Conservation (phyloP, 192 early-diverging fungal genomes). For the Glomus cerebriforme region DNA sequence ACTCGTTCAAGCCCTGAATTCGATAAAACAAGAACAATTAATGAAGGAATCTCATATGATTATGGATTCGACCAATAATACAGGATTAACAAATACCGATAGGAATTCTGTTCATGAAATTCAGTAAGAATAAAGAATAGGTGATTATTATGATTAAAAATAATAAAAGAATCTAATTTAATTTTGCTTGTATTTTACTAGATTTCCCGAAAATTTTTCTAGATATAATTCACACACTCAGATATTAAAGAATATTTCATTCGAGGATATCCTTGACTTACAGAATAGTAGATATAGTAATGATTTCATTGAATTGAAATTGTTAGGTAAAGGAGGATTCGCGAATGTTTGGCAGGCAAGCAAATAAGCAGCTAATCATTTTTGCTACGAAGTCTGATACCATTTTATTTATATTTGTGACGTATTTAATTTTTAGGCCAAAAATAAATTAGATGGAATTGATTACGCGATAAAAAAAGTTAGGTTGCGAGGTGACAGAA, state of each 20-base stretch:
- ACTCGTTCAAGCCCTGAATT: slow-evolving; percentile 76
- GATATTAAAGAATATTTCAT: slow-evolving; percentile 31
- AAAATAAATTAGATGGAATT: slow-evolving; percentile 85
- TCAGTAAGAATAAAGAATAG: slow-evolving; percentile 24
- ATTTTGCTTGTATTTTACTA: not conserved
- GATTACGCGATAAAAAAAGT: slow-evolving; percentile 94
- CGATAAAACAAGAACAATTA: slow-evolving; percentile 55
- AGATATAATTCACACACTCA: not conserved
- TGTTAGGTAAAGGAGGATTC: slow-evolving; percentile 91
- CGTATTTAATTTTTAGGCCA: slow-evolving; percentile 44
- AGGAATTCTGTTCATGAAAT: slow-evolving; percentile 32
- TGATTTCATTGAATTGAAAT: slow-evolving; percentile 79
- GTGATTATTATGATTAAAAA: slow-evolving; percentile 18
- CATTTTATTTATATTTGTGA: not conserved
- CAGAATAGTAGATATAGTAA: slow-evolving; percentile 72
- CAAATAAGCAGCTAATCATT: not conserved
- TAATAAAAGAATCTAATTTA: not conserved
- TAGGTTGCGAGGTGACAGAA: slow-evolving; percentile 55
- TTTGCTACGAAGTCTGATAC: not conserved
- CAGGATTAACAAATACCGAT: slow-evolving; percentile 36
- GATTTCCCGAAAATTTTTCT: not conserved
- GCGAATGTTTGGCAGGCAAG: slow-evolving; percentile 68
- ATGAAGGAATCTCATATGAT: slow-evolving; percentile 49
- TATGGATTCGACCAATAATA: slow-evolving; percentile 47
- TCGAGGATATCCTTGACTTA: slow-evolving; percentile 58